Conservation (phyloP, 2,329 filamentous ascomycete species). For the Madurella mycetomatis region DNA sequence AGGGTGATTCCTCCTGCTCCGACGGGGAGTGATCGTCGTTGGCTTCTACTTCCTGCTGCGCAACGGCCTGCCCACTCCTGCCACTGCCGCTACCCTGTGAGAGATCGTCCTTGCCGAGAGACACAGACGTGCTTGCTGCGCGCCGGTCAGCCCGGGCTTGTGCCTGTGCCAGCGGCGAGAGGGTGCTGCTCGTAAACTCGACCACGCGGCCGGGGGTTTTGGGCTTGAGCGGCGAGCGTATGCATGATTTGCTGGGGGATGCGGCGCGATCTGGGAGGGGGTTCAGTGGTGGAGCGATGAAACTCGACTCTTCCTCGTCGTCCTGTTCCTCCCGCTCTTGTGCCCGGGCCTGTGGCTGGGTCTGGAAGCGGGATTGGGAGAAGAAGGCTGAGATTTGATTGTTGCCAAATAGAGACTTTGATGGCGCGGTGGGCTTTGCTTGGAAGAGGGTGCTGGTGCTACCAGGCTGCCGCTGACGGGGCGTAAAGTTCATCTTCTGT, state of each 20-base stretch:
- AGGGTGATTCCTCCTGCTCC: constrained; percentile 1
- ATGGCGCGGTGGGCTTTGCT: constrained; percentile 10
- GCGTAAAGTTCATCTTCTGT: constrained; percentile 49
- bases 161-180: constrained; percentile 43
- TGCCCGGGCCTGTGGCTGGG: not conserved
- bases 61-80: not conserved
- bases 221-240: constrained; percentile 54
- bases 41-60: constrained; percentile 3
- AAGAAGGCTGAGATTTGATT: constrained; percentile 17
- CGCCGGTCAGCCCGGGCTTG: constrained; percentile 26
- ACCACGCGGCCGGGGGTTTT: constrained; percentile 56
- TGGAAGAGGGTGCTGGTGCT: constrained; percentile 36
- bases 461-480: constrained; percentile 33
- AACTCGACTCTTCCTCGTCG: constrained; percentile 33
- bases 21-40: constrained; percentile 6
- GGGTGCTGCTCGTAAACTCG: constrained; percentile 50
- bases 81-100: not conserved
- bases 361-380: constrained; percentile 2
- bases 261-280: constrained; percentile 48
- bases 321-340: constrained; percentile 2
- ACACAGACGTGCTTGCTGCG: not conserved
- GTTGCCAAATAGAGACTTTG: constrained; percentile 18
- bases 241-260: constrained; percentile 53
- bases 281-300: constrained; percentile 40
- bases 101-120: not conserved